Conservation (phyloP, 176 grass and related monocot genomes). For the Themeda triandra region DNA sequence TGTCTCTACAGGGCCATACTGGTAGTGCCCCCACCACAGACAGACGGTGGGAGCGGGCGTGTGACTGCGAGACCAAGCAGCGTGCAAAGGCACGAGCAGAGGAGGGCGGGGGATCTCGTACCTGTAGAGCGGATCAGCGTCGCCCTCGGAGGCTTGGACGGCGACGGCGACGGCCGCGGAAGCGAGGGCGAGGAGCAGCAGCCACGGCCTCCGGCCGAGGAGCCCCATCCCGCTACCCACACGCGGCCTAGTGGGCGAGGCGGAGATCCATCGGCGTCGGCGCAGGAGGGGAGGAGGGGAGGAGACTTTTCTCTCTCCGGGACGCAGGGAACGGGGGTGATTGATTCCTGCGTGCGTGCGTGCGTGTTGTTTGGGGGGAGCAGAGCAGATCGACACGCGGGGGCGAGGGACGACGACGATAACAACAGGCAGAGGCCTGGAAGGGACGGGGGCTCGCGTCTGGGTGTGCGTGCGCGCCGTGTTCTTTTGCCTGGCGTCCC, state of each 20-base stretch:
- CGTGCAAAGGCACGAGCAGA: not conserved
- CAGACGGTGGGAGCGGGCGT: no score
- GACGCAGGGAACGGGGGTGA: not conserved
- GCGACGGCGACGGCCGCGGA: not conserved
- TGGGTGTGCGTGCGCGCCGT: not conserved
- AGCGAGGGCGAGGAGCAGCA: conserved; percentile 12
- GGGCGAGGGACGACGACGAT: not conserved
- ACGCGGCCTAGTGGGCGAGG: not conserved
- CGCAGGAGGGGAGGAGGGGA: no score
- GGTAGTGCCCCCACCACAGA: not conserved
- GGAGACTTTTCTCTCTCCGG: not conserved
- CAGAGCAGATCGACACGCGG: not conserved
- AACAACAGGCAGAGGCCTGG: not conserved
- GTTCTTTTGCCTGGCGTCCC: not conserved
- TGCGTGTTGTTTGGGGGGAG: conserved; percentile 5
- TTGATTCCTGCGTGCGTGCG: not conserved
- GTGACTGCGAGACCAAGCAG: not conserved
- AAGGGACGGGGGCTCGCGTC: not conserved
- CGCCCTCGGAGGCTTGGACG: conserved; percentile 32
- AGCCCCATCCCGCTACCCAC: conserved; percentile 19
- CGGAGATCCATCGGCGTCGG: conserved; percentile 10
- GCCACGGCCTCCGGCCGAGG: not conserved
- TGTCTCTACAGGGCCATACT: not conserved
- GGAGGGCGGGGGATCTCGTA: not conserved
- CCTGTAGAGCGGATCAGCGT: conserved; percentile 53